Percentiles rank a stretch among this genome's conserved stretches.
phyloP scores from a whole-genome alignment of 2,329 filamentous ascomycete genomes.

The Fusarium succisae region DNA sequence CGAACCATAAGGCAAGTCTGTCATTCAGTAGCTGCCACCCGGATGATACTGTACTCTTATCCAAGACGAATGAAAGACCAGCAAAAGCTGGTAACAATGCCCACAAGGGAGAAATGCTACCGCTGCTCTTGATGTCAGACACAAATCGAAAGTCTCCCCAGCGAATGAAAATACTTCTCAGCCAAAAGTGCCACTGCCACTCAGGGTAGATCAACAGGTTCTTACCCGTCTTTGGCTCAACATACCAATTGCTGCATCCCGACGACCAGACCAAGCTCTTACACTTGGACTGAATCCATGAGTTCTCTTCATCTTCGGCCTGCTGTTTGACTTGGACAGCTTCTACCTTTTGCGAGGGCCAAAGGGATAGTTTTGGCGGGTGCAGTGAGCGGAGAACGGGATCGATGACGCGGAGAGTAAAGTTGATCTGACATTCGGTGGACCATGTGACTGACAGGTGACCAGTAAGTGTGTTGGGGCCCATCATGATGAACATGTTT shows the following conservation, averaged over 20 bases:
- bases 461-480: neutral
- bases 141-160: neutral
- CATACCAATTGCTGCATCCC: neutral
- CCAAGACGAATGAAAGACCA: neutral
- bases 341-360: neutral
- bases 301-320: neutral
- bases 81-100: neutral
- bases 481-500: neutral
- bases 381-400: neutral
- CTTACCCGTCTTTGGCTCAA: neutral
- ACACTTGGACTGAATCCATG: neutral
- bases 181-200: neutral
- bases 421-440: neutral
- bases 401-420: neutral
- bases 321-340: neutral
- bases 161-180: neutral
- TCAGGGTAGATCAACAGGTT: neutral
- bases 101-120: neutral
- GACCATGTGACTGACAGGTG: neutral
- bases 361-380: neutral
- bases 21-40: neutral
- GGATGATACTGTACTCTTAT: accelerated
- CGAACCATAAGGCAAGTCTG: neutral
- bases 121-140: neutral
- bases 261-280: neutral